phyloP scores from a whole-genome alignment of 148 eudicot species.

The Vaccinium corymbosum region DNA sequence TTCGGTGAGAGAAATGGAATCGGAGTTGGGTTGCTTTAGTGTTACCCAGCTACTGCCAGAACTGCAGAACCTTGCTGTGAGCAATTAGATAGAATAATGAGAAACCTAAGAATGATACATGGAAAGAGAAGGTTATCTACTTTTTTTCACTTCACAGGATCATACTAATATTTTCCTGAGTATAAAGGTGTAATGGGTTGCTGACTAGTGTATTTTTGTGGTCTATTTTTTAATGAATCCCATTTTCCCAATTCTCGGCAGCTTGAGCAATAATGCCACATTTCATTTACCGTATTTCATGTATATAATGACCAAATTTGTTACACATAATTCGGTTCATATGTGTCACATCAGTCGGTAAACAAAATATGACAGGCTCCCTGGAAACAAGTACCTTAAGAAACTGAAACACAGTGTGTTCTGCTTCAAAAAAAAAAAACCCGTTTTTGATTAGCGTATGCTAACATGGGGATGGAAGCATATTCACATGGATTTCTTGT shows the following conservation, averaged over 20 bases:
- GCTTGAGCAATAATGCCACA: background rate
- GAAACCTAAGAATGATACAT: background rate
- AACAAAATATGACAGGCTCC: too few species aligned
- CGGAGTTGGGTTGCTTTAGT: slow-evolving; percentile 28
- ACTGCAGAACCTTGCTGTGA: slow-evolving; percentile 48
- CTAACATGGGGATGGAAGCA: background rate
- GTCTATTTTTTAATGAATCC: background rate
- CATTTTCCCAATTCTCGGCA: background rate
- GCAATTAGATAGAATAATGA: slow-evolving; percentile 13
- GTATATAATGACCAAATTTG: too few species aligned
- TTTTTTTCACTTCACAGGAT: background rate
- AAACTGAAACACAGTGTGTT: background rate
- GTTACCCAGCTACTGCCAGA: slow-evolving; percentile 30
- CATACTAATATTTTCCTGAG: background rate
- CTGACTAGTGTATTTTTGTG: background rate
- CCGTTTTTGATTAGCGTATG: background rate
- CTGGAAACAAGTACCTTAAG: background rate
- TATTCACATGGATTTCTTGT: background rate
- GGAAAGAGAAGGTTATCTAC: background rate
- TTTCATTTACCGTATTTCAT: too few species aligned
- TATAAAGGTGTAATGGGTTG: slow-evolving; percentile 2
- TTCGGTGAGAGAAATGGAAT: slow-evolving; percentile 37
- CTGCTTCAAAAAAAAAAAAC: background rate
- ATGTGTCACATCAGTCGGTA: background rate
- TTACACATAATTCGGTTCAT: too few species aligned